Evolutionary conservation across 1,139 yeast species (phyloP).

Genomic region (Yamadazyma dushanensis): DNA sequence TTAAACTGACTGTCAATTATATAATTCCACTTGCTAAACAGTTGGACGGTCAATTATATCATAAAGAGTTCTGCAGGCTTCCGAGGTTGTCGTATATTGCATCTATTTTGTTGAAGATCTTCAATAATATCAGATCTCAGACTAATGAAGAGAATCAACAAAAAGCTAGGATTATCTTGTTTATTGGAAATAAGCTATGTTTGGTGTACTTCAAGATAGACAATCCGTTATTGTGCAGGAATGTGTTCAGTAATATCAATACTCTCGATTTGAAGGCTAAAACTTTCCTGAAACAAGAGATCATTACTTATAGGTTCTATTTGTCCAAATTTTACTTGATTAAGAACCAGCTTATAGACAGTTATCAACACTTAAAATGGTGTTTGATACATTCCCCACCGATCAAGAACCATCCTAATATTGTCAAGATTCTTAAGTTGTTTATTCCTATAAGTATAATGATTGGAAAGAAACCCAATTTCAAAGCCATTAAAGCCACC

Average conservation of each 20-base stretch:
- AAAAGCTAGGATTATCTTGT: slow-evolving; percentile 55
- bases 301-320: slow-evolving; percentile 62
- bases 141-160: slow-evolving; percentile 36
- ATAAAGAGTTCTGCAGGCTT: slow-evolving; percentile 37
- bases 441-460: slow-evolving; percentile 59
- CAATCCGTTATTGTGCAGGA: slow-evolving; percentile 69
- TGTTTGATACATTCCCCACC: slow-evolving; percentile 50
- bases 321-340: slow-evolving; percentile 66
- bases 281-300: slow-evolving; percentile 43
- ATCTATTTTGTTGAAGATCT: slow-evolving; percentile 55
- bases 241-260: slow-evolving; percentile 73
- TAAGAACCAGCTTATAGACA: slow-evolving; percentile 55
- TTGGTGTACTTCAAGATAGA: slow-evolving; percentile 60
- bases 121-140: slow-evolving; percentile 65
- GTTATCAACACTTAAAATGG: slow-evolving; percentile 64
- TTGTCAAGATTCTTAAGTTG: slow-evolving; percentile 45
- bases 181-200: slow-evolving; percentile 60
- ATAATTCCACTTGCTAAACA: slow-evolving; percentile 51
- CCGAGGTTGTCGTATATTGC: slow-evolving; percentile 59
- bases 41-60: slow-evolving; percentile 49
- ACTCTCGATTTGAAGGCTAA: slow-evolving; percentile 44
- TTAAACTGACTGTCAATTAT: slow-evolving; percentile 40
- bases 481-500: slow-evolving; percentile 21
- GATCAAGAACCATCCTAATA: slow-evolving; percentile 26
- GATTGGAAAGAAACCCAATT: slow-evolving; percentile 51